These are phyloP conservation scores for Naematelia encephala DNA, from an alignment of 768 basidiomycete species.

Conservation along the genomic window DNA sequence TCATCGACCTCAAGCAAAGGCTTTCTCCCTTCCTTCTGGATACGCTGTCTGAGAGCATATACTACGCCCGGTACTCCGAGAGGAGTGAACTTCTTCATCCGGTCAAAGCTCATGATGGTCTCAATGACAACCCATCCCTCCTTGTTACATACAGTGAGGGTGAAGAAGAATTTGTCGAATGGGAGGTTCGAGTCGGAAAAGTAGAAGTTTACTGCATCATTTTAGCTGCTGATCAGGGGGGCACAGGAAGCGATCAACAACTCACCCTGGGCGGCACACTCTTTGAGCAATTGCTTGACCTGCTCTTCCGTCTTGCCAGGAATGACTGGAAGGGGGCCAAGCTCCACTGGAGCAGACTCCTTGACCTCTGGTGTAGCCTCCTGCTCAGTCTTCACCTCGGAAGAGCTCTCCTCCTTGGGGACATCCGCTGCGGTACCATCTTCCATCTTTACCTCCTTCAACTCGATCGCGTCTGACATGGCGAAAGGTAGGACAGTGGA, in stretches of 20 bases:
- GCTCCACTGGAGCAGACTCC: constrained; percentile 4
- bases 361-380: constrained; percentile 1
- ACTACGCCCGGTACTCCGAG: constrained; percentile 67
- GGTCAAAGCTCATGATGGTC: constrained; percentile 87
- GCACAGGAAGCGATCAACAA: constrained; percentile 5
- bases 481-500: not conserved
- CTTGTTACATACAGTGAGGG: constrained; percentile 66
- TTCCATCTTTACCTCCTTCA: constrained; percentile 17
- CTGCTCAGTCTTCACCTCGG: not conserved
- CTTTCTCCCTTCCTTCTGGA: constrained; percentile 44
- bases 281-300: constrained; percentile 33
- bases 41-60: constrained; percentile 58
- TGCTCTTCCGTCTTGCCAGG: constrained; percentile 43
- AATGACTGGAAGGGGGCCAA: constrained; percentile 25
- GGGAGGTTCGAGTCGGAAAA: constrained; percentile 96
- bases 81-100: constrained; percentile 72
- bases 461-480: constrained; percentile 1
- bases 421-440: constrained; percentile 2
- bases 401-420: constrained; percentile 3
- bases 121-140: constrained; percentile 88
- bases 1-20: constrained; percentile 69
- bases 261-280: constrained; percentile 47
- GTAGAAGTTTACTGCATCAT: constrained; percentile 79
- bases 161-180: constrained; percentile 84
- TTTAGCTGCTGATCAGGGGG: not conserved